Base-by-base conservation (phyloP, 345 rosid genomes). In the Murraya paniculata region DNA sequence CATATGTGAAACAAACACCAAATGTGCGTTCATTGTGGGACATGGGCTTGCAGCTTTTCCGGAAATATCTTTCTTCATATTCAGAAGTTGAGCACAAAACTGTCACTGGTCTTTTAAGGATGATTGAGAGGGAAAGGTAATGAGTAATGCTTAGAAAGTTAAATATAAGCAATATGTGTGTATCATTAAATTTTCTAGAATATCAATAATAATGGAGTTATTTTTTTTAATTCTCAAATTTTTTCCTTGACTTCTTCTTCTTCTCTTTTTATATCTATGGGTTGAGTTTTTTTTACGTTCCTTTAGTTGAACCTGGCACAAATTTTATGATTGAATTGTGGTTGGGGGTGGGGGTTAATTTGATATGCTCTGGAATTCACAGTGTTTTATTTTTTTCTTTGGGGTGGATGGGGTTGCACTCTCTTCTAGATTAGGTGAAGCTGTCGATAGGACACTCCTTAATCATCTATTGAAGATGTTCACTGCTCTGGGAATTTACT, bases 391-490 rank as follows among this genome's bases (percentile, higher is more conserved):
- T 21, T 72, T 61, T 64, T 67, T 45, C 5, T 45, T 45, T 1
- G 57, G 58, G n/a, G 38, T 31, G 36, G 35, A 50, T 74, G 31
- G 75, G 78, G 77, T 85, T 75, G 79, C 79, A 80, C 35, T n/a
- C 3, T 67, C 71, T 74, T 80, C 79, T 89, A 96, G 99, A 64
- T 88, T 91, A 79, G 97, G 97, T 56, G 99, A 96, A 90, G 89
- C 98, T 71, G 97, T 91, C 81, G 93, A 92, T 87, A 86, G 97
- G 84, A 89, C 97, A 28, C 90, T 93, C 31, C 90, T 96, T 68
- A 92, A 87, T 82, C 98, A 94, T 90, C 97, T 96, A 75, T 81
- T 96, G 82, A 96, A 96, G 98, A 96, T 96, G 99, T 92, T 96
- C 84, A 94, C 97, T 27, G 90, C 99, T 72, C 88, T 96, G 79